Percentiles rank a stretch among this genome's conserved stretches.
Conservation (phyloP, 345 rosid genomes). For the Eucalyptus marginata region DNA sequence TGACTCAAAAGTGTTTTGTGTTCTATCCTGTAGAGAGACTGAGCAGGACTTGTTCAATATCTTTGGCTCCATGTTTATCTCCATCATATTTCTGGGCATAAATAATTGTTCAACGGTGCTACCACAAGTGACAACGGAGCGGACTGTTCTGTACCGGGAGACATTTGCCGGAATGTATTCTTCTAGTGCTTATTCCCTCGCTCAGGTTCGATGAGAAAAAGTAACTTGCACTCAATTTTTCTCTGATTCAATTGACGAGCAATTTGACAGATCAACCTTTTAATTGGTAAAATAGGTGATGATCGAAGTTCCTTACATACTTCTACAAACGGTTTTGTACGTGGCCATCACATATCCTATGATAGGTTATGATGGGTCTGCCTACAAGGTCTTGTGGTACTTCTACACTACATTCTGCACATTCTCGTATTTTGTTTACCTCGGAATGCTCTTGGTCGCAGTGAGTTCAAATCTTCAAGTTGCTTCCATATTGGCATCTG, state of each 20-base stretch:
- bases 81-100: slow-evolving; percentile 47
- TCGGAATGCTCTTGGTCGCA: slow-evolving; percentile 55
- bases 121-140: slow-evolving; percentile 40
- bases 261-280: background rate
- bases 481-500: slow-evolving; percentile 34
- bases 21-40: slow-evolving; percentile 19
- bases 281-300: background rate
- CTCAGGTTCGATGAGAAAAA: slow-evolving; percentile 25
- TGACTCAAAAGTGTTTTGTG: background rate
- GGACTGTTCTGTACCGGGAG: slow-evolving; percentile 64
- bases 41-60: slow-evolving; percentile 61
- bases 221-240: background rate
- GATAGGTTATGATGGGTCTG: slow-evolving; percentile 50
- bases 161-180: slow-evolving; percentile 86
- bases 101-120: slow-evolving; percentile 54
- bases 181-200: slow-evolving; percentile 52
- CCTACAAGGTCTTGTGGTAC: slow-evolving; percentile 49
- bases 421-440: slow-evolving; percentile 40
- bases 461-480: slow-evolving; percentile 51
- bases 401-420: slow-evolving; percentile 50
- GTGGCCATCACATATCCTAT: slow-evolving; percentile 47
- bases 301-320: background rate
- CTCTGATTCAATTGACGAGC: background rate
- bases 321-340: slow-evolving; percentile 25
- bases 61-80: slow-evolving; percentile 35